Percentiles rank a stretch among this genome's conserved stretches.
Conservation (phyloP, 1,284 basidiomycete genomes). For the Coniferiporia sulphurascens region DNA sequence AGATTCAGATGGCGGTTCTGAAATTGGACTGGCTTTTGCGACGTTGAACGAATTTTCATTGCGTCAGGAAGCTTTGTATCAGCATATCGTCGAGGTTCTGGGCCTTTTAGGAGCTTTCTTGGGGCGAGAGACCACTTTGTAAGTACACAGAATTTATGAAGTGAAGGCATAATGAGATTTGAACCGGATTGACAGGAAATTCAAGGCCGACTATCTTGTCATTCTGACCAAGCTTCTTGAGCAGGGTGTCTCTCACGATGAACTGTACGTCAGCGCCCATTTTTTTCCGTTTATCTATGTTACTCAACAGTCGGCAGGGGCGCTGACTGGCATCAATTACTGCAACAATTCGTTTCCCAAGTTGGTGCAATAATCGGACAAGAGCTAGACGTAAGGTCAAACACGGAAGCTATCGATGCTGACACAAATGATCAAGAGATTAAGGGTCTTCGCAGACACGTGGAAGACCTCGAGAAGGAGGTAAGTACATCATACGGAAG, state of each 20-base stretch:
- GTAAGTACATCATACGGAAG: conserved; percentile 35
- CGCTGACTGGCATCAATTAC: conserved; percentile 58
- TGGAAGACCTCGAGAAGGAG: conserved; percentile 62
- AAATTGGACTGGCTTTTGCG: conserved; percentile 35
- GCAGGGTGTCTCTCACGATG: conserved; percentile 51
- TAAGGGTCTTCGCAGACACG: conserved; percentile 50
- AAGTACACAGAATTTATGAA: conserved; percentile 28
- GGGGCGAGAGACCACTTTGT: conserved; percentile 59
- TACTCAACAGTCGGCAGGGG: no score
- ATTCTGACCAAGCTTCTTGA: conserved; percentile 69
- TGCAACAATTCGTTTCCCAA: conserved; percentile 58
- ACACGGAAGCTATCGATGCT: conserved; percentile 39
- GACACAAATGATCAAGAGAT: conserved; percentile 56
- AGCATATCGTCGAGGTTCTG: conserved; percentile 49
- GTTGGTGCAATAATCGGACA: conserved; percentile 67
- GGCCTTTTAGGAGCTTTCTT: conserved; percentile 49
- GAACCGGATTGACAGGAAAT: conserved; percentile 38
- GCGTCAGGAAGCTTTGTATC: conserved; percentile 52
- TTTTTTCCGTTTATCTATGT: no score
- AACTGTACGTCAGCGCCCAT: conserved; percentile 43
- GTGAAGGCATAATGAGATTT: background rate
- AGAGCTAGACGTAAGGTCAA: conserved; percentile 47
- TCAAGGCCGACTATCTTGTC: conserved; percentile 58
- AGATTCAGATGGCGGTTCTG: conserved; percentile 35
- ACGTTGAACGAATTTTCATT: conserved; percentile 53